These are phyloP conservation scores for Chlorella sp. DNA, from an alignment of 139 green algal genomes.

Conservation along the genomic window DNA sequence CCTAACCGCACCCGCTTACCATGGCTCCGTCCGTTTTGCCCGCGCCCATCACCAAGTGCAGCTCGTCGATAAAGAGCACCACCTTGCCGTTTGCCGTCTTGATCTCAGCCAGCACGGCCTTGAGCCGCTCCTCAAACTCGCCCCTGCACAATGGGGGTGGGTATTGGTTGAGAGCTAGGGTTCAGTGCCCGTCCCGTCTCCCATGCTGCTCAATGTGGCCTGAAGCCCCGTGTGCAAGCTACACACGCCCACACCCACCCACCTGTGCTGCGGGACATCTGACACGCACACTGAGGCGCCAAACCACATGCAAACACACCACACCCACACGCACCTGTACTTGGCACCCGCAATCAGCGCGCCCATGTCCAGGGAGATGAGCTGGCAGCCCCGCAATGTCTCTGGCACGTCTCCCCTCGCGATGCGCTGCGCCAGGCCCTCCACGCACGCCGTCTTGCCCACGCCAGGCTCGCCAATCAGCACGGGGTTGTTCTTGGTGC, in stretches of 20 bases:
- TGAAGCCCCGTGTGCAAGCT: too few relatives aligned
- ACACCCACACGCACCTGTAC: conserved; percentile 18
- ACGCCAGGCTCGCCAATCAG: conserved; percentile 86
- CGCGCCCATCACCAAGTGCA: conserved; percentile 25
- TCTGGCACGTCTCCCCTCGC: conserved; percentile 77
- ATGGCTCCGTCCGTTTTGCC: conserved; percentile 79
- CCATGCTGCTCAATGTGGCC: too few relatives aligned
- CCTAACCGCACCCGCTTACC: too few relatives aligned
- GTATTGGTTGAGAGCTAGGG: too few relatives aligned
- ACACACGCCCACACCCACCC: too few relatives aligned
- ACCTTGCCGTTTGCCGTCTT: conserved; percentile 43
- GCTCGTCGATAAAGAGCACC: conserved; percentile 95
- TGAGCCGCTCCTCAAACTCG: conserved; percentile 94
- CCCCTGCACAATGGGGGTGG: too few relatives aligned
- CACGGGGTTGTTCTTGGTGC: conserved; percentile 98
- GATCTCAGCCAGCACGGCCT: conserved; percentile 76
- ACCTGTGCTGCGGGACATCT: too few relatives aligned
- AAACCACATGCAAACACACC: too few relatives aligned
- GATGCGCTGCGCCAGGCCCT: conserved; percentile 90
- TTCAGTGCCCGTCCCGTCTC: too few relatives aligned
- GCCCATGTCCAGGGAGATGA: conserved; percentile 91
- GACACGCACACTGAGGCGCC: too few relatives aligned
- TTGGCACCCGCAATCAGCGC: conserved; percentile 79
- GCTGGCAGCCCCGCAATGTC: conserved; percentile 47
- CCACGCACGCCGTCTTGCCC: conserved; percentile 73